Evolutionary conservation across 73 alveolate genomes (phyloP), one percentile per base, ranked within the genome.

Genomic region (Paramecium octaurelia): DNA sequence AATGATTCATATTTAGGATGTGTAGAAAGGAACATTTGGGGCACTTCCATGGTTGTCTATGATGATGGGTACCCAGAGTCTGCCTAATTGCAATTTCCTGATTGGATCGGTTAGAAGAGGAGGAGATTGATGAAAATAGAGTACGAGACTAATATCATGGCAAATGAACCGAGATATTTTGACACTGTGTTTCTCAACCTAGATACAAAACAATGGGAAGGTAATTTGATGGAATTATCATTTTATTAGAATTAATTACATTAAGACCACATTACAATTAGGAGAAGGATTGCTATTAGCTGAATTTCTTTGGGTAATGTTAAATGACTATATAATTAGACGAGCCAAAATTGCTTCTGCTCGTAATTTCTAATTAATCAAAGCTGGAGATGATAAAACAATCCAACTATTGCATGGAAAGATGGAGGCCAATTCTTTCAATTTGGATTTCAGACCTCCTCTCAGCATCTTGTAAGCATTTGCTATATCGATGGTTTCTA

Each of bases 61-160:
- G 95, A 95, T 80, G 88, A 80, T 69, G 98, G 98, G 18, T 80
- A 80, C 23, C 71, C 91, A 12, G 91, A 80, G 46, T 24, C 46
- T 8, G 18, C 9, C 9, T 29, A 80, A 48, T 24, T 18, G 21
- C 21, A 80, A 80, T 80, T 80, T 64, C 91, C 91, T 20, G 91
- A 80, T 10, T 80, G 91, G 91, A 80, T 80, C 9, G 91, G 91
- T 43, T 80, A 44, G 58, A 80, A 68, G 58, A 77, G 95, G 50
- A 92, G 90, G 58, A 71, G 42, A 36, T 69, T 92, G 6, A 88
- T 92, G 69, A 80, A 87, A 46, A 94, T 95, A 34, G 92, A 92
- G 60, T 95, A 95, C 59, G 98, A 95, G 43, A 92, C 98, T 4
- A 95, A 95, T 69, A 92, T 95, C 93, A 71, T 95, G 92, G 98